Evolutionary conservation across 108 stramenopile species (phyloP).

Genomic region (Asterionellopsis glacialis): DNA sequence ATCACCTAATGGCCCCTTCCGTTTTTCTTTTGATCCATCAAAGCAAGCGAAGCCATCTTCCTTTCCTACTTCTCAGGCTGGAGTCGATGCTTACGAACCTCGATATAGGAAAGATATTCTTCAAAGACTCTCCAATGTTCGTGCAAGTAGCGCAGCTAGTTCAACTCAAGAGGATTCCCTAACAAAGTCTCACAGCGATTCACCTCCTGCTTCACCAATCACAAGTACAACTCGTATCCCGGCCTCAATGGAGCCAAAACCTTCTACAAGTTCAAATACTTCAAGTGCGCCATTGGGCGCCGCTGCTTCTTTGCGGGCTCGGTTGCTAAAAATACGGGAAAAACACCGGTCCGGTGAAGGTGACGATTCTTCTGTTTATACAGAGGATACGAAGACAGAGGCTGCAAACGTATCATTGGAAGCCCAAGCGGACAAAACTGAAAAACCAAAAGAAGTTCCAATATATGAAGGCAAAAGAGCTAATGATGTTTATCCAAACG

Average conservation of each 20-base stretch:
- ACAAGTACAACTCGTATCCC: neutral
- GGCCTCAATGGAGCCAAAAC: neutral
- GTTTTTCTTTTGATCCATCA: too few species aligned
- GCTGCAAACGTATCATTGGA: too few species aligned
- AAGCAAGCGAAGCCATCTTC: too few species aligned
- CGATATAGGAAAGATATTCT: too few species aligned
- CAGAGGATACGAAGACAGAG: too few species aligned
- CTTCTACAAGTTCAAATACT: neutral
- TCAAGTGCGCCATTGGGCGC: slow-evolving; percentile 20
- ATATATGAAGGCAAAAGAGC: neutral
- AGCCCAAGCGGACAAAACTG: too few species aligned
- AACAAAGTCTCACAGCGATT: neutral
- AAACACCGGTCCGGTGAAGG: slow-evolving; percentile 13
- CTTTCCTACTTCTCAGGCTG: too few species aligned
- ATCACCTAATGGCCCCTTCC: too few species aligned
- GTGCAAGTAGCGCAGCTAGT: too few species aligned
- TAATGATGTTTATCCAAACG: slow-evolving; percentile 19
- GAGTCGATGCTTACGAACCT: too few species aligned
- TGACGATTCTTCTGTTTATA: neutral
- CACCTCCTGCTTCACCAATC: neutral
- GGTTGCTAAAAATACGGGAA: slow-evolving; percentile 48
- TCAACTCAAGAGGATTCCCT: neutral
- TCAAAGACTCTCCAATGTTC: too few species aligned
- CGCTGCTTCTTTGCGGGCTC: slow-evolving; percentile 51
- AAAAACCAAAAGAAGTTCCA: neutral